Evolutionary conservation across 768 basidiomycete species (phyloP), one percentile per base, ranked within the genome.

Genomic region (Strobilomyces confusus): DNA sequence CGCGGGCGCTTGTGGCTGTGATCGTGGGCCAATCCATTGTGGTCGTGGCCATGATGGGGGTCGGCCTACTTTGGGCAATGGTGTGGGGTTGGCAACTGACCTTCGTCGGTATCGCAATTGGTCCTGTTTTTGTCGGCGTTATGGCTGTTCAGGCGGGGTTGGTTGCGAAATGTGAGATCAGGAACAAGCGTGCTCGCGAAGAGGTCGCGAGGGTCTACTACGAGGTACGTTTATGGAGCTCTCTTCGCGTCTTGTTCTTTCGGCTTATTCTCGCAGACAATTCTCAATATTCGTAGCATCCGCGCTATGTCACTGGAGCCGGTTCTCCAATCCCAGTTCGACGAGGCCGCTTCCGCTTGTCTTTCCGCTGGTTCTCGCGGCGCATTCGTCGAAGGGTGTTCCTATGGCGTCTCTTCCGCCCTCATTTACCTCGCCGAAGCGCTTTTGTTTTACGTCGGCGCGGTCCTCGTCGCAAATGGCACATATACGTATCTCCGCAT

Each of bases 351-450:
- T 1, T 77, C 80, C 5, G 59, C 68, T 9, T 90, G 94, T 5
- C 77, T 87, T 36, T 60, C 65, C 15, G 80, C 83, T 9, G 95
- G 93, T 8, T 76, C 87, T 36, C 77, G 77, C 23, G 89, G 92
- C n/a, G 94, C 91, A 0, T 90, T 93, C 62, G 81, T 90, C 17
- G 84, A 92, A 61, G 95, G 95, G 3, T 83, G 88, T 65, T 87
- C 90, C 0, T 84, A 83, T 55, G 93, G 92, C 11, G 79, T 92
- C 19, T 81, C 87, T 2, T 87, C 82, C 51, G 86, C 86, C 0
- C 75, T 98, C 54, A 92, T 95, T 48, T 94, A 97, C 66, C 77
- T 92, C 20, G 84, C 91, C 0, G 90, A 98, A 70, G 95, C 92
- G 0, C 74, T 98, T 17, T 76, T 99, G 47, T 95, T 97, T 73